Evolutionary conservation across 129 eudicot genomes (phyloP).

Genomic region (Chrysanthemum lavandulifolium): DNA sequence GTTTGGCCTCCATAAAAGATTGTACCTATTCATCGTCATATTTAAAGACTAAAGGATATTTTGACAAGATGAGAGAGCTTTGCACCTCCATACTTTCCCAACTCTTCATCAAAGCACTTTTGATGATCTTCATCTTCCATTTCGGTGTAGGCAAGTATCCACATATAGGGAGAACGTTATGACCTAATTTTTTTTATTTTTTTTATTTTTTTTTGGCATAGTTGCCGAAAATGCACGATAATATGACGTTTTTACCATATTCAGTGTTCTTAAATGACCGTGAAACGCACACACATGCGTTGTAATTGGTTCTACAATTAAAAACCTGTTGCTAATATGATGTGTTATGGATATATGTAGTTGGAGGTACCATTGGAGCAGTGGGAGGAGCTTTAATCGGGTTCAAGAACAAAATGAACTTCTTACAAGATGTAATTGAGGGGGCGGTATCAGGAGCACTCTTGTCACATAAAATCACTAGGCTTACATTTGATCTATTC

Average conservation of each 20-base stretch:
- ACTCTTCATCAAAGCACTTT: slow-evolving; percentile 14
- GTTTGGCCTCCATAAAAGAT: background rate
- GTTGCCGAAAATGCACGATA: too few species aligned
- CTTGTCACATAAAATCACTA: slow-evolving; percentile 29
- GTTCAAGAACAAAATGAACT: slow-evolving; percentile 25
- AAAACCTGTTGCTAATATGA: slow-evolving; percentile 2
- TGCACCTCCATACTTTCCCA: slow-evolving; percentile 30
- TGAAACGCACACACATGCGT: background rate
- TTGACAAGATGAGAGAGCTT: slow-evolving; percentile 16
- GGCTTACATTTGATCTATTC: slow-evolving; percentile 9
- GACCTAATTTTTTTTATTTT: too few species aligned
- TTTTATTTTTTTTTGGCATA: too few species aligned
- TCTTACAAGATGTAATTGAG: slow-evolving; percentile 21
- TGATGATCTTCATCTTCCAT: slow-evolving; percentile 28
- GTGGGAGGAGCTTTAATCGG: slow-evolving; percentile 31
- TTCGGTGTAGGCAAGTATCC: slow-evolving; percentile 28
- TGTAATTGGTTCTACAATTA: background rate
- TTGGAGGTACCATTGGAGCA: slow-evolving; percentile 34
- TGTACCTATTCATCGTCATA: slow-evolving; percentile 15
- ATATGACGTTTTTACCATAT: background rate
- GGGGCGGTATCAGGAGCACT: slow-evolving; percentile 26
- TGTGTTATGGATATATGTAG: slow-evolving; percentile 13
- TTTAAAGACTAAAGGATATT: slow-evolving; percentile 1
- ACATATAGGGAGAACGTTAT: too few species aligned
- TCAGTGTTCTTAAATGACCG: background rate